Conservation (phyloP, 495 filamentous ascomycete genomes). For the Neohortaea acidophila region DNA sequence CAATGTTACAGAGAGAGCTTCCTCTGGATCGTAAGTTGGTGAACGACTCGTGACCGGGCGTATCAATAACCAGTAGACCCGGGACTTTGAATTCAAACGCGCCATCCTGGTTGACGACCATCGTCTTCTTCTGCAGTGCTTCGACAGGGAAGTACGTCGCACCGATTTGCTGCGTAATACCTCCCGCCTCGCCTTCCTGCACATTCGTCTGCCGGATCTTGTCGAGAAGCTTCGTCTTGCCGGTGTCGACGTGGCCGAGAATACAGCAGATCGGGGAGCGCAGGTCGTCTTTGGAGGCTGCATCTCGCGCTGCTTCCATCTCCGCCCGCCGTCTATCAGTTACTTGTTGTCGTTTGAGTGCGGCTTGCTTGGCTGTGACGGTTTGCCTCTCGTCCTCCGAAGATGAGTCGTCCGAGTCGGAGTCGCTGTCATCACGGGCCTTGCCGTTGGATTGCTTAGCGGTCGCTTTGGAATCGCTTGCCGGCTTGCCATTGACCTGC, state of each 20-base stretch:
- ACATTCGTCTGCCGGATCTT: constrained; percentile 99
- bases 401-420: constrained; percentile 38
- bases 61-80: constrained; percentile 94
- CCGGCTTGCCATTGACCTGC: constrained; percentile 24
- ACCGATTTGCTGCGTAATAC: constrained; percentile 99
- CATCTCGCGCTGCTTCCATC: constrained; percentile 81
- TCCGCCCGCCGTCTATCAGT: constrained; percentile 77
- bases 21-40: constrained; percentile 92
- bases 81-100: constrained; percentile 95
- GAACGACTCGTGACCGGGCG: constrained; percentile 99
- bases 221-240: constrained; percentile 97
- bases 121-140: constrained; percentile 77
- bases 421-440: constrained; percentile 33
- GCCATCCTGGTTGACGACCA: constrained; percentile 79
- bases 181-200: constrained; percentile 97
- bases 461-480: constrained; percentile 9
- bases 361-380: constrained; percentile 50
- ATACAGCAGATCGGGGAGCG: constrained; percentile 99
- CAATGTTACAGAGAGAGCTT: constrained; percentile 97
- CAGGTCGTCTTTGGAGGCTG: constrained; percentile 83
- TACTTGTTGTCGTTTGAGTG: constrained; percentile 69
- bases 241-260: constrained; percentile 98
- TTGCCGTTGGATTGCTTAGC: constrained; percentile 12
- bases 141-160: constrained; percentile 98
- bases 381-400: constrained; percentile 50